phyloP scores from a whole-genome alignment of 768 basidiomycete genomes.

The Trametes villosa region DNA sequence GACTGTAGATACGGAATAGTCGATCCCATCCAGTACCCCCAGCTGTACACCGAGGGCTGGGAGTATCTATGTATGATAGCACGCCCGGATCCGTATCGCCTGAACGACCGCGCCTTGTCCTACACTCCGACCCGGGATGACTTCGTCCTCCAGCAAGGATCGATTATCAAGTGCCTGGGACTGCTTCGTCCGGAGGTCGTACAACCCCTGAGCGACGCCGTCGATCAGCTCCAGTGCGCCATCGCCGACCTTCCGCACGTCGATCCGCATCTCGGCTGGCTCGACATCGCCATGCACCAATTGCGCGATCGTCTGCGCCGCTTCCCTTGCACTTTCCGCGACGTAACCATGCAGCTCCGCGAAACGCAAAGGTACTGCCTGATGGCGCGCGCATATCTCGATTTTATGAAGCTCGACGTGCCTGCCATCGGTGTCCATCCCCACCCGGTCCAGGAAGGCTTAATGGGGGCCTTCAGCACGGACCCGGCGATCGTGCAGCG shows the following conservation, averaged over 20 bases:
- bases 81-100: neutral
- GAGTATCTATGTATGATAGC: neutral
- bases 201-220: neutral
- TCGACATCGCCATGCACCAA: neutral
- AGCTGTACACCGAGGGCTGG: neutral
- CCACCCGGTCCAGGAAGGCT: neutral
- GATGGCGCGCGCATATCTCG: neutral
- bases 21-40: slow-evolving; percentile 1
- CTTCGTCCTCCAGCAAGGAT: neutral
- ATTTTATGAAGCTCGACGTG: neutral
- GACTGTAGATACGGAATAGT: neutral
- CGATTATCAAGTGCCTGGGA: neutral
- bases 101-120: neutral
- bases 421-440: neutral
- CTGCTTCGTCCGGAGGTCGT: neutral
- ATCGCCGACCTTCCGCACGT: neutral
- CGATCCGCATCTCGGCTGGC: neutral
- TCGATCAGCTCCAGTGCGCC: neutral
- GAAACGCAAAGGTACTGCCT: neutral
- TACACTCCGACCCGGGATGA: neutral
- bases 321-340: neutral
- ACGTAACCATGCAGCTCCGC: neutral
- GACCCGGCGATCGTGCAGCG: neutral
- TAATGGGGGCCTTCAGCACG: slow-evolving; percentile 2
- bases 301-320: neutral